Base-by-base conservation (phyloP, 441 rosid genomes). In the Theobroma grandiflorum region DNA sequence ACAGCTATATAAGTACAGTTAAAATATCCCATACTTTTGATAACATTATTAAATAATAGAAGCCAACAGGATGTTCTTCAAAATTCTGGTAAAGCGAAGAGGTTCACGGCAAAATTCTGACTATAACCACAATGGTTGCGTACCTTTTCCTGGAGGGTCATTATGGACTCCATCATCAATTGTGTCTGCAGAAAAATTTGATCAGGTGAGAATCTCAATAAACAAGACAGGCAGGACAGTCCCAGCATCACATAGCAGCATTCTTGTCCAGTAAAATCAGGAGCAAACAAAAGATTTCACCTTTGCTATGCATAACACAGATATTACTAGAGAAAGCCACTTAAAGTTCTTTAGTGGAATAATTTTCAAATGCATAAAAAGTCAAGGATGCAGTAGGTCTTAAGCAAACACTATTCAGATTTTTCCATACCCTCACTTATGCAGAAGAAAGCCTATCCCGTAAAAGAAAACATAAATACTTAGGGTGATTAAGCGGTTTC, bases 61-160 rank as follows among this genome's bases (percentile, higher is more conserved):
- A 31, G 40, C 10, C 53, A 66, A 37, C 57, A 65, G 6, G 8
- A 53, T 15, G 31, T 57, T 62, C 9, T 69, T 53, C 72, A 47
- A 33, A 37, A 61, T 62, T 49, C 37, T 35, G 53, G 14, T 4
- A 38, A 22, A 57, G 57, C 16, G 33, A 53, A 57, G 33, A 64
- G 55, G 22, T 5, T 66, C 37, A 10, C 10, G 20, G 6, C 8
- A 26, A 43, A 4, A 22, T 14, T 42, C 15, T 15, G 20, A 70
- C 55, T 16, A 62, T n/a, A 52, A 10, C 11, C 18, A 40, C 9
- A 53, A 69, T 11, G 49, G 4, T 66, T 52, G 22, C 38, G 26
- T 83, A 85, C 91, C 90, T 84, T 82, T 61, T 84, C 82, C 22
- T 45, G 78, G 65, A 86, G 88, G 70, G 74, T 65, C 49, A 37